Conservation (phyloP, 2,329 filamentous ascomycete species). For the Penicillium sclerotiorum region DNA sequence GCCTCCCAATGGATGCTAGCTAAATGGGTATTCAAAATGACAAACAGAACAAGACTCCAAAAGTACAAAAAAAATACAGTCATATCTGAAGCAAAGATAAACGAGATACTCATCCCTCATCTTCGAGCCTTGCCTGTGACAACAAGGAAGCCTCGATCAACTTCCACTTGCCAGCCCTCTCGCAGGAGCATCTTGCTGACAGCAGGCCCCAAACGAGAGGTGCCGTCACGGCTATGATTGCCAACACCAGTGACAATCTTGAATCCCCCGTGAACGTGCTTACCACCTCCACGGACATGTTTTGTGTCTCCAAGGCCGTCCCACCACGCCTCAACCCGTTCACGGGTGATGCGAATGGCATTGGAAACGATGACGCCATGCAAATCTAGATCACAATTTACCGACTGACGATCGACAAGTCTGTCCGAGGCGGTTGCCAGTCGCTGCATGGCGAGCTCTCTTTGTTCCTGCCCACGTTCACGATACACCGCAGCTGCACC, state of each 20-base stretch:
- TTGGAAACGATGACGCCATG: conserved; percentile 82
- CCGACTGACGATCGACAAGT: conserved; percentile 69
- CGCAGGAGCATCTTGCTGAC: conserved; percentile 74
- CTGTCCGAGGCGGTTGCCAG: conserved; percentile 69
- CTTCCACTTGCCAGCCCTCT: conserved; percentile 82
- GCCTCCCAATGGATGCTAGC: too few species aligned
- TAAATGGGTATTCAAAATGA: too few species aligned
- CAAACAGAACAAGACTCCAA: background rate
- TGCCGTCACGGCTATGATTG: conserved; percentile 74
- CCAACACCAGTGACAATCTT: conserved; percentile 81
- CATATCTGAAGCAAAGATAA: background rate
- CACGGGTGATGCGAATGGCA: conserved; percentile 74
- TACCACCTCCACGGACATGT: conserved; percentile 48
- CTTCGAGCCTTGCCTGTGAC: conserved; percentile 61
- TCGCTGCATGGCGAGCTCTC: conserved; percentile 60
- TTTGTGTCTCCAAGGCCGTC: conserved; percentile 66
- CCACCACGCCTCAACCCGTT: conserved; percentile 76
- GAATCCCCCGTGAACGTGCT: conserved; percentile 59
- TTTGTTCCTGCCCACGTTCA: conserved; percentile 67
- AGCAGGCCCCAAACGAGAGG: conserved; percentile 73
- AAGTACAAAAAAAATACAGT: background rate
- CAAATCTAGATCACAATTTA: conserved; percentile 66
- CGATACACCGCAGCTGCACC: conserved; percentile 77
- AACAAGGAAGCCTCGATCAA: conserved; percentile 69
- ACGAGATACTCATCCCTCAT: too few species aligned